These are phyloP conservation scores for Phytopythium aichiense DNA, from an alignment of 352 stramenopile genomes.

Conservation along the genomic window DNA sequence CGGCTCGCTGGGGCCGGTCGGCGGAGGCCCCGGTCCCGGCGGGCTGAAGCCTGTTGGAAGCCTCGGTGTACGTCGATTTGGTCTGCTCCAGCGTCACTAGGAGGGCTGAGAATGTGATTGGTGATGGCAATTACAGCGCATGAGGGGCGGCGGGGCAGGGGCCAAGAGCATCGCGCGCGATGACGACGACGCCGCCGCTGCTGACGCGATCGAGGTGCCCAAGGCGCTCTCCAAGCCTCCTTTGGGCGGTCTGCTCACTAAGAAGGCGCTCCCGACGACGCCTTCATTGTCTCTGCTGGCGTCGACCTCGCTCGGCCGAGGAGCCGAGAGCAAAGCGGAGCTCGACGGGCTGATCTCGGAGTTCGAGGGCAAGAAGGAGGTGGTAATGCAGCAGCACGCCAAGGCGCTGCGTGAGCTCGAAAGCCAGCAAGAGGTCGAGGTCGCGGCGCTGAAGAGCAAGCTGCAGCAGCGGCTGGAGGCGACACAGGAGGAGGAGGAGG, in stretches of 20 bases:
- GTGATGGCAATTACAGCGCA: neutral
- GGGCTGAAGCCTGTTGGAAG: conserved; percentile 37
- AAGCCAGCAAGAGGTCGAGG: conserved; percentile 27
- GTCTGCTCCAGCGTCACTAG: neutral
- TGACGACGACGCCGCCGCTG: conserved; percentile 26
- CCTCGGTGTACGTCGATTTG: conserved; percentile 37
- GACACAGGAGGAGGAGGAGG: conserved; percentile 48
- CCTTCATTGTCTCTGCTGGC: conserved; percentile 12
- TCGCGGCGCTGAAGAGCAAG: conserved; percentile 38
- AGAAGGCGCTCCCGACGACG: conserved; percentile 40
- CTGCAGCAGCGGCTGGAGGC: conserved; percentile 44
- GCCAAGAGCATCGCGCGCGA: conserved; percentile 19
- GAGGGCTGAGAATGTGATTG: neutral
- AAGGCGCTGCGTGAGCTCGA: conserved; percentile 31
- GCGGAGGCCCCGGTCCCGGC: conserved; percentile 17
- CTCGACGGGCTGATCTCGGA: conserved; percentile 24
- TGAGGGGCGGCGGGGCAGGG: conserved; percentile 23
- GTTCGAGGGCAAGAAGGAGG: conserved; percentile 52
- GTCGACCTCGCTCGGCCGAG: neutral
- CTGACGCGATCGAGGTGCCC: conserved; percentile 7
- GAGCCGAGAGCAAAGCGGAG: conserved; percentile 33
- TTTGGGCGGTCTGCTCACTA: conserved; percentile 37
- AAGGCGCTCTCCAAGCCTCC: conserved; percentile 48
- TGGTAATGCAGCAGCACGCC: conserved; percentile 36
- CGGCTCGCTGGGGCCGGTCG: conserved; percentile 18